Percentiles rank a stretch among this genome's conserved stretches.
These are phyloP conservation scores for Neurospora sp. DNA, from an alignment of 495 filamentous ascomycete genomes.

Conservation along the genomic window DNA sequence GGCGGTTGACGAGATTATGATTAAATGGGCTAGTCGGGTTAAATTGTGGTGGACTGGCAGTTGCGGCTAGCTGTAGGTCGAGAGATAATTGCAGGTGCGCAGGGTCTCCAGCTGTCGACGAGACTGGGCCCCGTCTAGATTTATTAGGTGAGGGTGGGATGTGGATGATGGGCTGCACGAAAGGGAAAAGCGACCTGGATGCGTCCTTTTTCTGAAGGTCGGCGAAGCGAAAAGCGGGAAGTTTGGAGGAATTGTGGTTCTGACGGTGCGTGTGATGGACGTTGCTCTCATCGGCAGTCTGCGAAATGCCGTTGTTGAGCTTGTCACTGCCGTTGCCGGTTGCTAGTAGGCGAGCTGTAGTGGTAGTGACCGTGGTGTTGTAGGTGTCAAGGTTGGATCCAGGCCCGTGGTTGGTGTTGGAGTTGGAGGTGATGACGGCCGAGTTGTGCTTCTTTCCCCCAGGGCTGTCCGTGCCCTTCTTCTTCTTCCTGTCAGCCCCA, in stretches of 20 bases:
- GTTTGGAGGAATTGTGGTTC: slow-evolving; percentile 39
- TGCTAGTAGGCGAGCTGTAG: background rate
- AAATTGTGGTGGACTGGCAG: slow-evolving; percentile 8
- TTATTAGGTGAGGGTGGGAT: slow-evolving; percentile 24
- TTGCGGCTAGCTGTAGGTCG: slow-evolving; percentile 9
- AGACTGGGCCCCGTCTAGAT: slow-evolving; percentile 14
- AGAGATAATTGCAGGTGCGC: background rate
- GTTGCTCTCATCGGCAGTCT: background rate
- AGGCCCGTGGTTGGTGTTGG: slow-evolving; percentile 5
- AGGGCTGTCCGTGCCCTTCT: background rate
- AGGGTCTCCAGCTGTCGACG: slow-evolving; percentile 14
- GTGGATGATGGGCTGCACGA: slow-evolving; percentile 17
- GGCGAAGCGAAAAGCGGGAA: slow-evolving; percentile 39
- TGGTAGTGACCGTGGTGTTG: background rate
- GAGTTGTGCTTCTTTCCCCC: background rate
- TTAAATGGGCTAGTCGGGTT: slow-evolving; percentile 2
- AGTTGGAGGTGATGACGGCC: slow-evolving; percentile 5
- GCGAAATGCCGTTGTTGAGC: slow-evolving; percentile 19
- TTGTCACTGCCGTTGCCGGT: slow-evolving; percentile 2
- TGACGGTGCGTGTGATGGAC: slow-evolving; percentile 33
- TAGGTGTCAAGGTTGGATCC: slow-evolving; percentile 1
- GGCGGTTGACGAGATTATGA: slow-evolving; percentile 6
- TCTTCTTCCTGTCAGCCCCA: background rate
- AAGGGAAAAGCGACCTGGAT: slow-evolving; percentile 9
- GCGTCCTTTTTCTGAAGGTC: slow-evolving; percentile 33